Evolutionary conservation across 768 basidiomycete genomes (phyloP).

Genomic region (Boletus sensibilis): DNA sequence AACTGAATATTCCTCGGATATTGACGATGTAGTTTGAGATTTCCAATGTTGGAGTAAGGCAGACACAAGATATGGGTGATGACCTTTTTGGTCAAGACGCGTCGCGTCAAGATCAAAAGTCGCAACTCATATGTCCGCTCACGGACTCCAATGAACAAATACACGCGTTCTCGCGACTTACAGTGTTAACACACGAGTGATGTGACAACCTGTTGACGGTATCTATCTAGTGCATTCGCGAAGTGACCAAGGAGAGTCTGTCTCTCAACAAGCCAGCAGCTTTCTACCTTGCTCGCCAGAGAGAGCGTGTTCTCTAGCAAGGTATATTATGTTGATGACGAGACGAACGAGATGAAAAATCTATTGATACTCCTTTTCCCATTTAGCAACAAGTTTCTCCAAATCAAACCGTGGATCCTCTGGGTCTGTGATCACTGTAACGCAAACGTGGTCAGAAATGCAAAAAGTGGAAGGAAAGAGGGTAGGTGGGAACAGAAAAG

Average conservation of each 20-base stretch:
- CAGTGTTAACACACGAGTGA: neutral
- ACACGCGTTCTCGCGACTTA: neutral
- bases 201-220: neutral
- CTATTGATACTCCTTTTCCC: constrained; percentile 69
- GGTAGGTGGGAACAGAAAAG: neutral
- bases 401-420: constrained; percentile 96
- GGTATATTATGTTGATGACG: constrained; percentile 31
- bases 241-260: neutral
- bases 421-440: constrained; percentile 84
- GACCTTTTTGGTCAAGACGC: constrained; percentile 20
- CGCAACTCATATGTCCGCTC: neutral
- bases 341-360: constrained; percentile 19
- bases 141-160: neutral
- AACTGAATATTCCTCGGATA: neutral
- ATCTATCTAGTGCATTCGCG: constrained; percentile 9
- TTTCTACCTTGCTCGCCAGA: constrained; percentile 13
- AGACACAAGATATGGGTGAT: neutral
- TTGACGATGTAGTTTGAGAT: neutral
- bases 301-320: constrained; percentile 23
- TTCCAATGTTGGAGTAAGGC: neutral
- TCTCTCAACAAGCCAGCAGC: constrained; percentile 1
- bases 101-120: constrained; percentile 20
- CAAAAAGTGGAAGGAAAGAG: neutral
- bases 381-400: constrained; percentile 80
- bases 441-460: constrained; percentile 12